These are phyloP conservation scores for Cardiospermum halicacabum DNA, from an alignment of 345 rosid genomes.

Conservation along the genomic window DNA sequence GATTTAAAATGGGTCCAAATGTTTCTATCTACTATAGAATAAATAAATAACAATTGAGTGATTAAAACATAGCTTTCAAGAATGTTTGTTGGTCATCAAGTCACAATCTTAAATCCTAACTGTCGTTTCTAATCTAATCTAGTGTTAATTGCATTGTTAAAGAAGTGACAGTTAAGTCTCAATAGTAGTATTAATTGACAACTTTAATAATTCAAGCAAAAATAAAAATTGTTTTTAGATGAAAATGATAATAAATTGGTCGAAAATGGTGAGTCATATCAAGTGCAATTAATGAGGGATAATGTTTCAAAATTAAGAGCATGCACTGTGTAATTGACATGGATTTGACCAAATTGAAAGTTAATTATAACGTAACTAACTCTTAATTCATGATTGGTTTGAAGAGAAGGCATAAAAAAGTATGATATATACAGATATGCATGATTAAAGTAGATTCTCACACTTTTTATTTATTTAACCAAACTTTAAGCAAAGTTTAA, in stretches of 20 bases:
- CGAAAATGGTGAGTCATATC: slow-evolving; percentile 6
- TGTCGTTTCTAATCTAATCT: neutral
- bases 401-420: neutral
- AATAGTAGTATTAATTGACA: too few relatives aligned
- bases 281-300: neutral
- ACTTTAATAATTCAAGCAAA: slow-evolving; percentile 10
- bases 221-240: too few relatives aligned
- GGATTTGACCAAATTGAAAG: slow-evolving; percentile 4
- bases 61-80: slow-evolving; percentile 14
- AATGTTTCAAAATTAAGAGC: slow-evolving; percentile 8
- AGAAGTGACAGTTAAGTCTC: neutral
- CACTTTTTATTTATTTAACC: neutral
- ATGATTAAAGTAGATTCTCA: slow-evolving; percentile 8
- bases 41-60: neutral
- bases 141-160: neutral
- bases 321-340: neutral
- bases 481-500: neutral
- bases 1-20: slow-evolving; percentile 20
- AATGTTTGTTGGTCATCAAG: neutral
- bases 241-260: too few relatives aligned
- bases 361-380: slow-evolving; percentile 2
- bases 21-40: neutral
- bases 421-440: neutral
- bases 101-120: neutral
- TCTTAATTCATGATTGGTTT: neutral